Conservation (phyloP, 2,329 filamentous ascomycete genomes). For the Aspergillus viridinutans region DNA sequence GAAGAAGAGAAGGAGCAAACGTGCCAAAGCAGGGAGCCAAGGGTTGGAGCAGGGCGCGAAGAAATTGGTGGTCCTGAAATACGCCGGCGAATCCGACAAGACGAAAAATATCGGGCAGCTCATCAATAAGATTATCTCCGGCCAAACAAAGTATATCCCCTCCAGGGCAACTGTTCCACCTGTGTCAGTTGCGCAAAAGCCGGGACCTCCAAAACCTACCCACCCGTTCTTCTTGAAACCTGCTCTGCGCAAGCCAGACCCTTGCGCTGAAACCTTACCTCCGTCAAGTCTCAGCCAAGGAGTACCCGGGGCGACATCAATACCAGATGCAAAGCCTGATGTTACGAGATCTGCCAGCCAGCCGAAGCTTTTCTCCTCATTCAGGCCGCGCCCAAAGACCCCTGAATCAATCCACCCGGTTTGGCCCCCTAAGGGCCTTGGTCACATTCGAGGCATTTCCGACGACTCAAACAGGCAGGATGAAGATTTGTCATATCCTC, state of each 20-base stretch:
- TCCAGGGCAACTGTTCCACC: constrained; percentile 15
- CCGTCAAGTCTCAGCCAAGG: background rate
- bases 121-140: constrained; percentile 60
- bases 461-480: background rate
- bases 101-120: constrained; percentile 52
- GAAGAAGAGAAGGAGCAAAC: constrained; percentile 22
- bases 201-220: constrained; percentile 43
- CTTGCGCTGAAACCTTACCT: background rate
- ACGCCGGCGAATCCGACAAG: constrained; percentile 49
- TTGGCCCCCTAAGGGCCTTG: constrained; percentile 36
- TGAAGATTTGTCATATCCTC: background rate
- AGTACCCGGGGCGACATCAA: background rate
- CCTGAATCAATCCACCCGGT: constrained; percentile 32
- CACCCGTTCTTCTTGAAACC: constrained; percentile 70
- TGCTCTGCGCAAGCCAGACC: constrained; percentile 24
- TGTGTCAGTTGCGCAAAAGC: constrained; percentile 18
- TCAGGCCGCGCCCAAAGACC: constrained; percentile 24
- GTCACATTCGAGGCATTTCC: constrained; percentile 49
- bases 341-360: background rate
- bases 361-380: constrained; percentile 9
- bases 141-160: constrained; percentile 27
- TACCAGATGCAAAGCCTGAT: background rate
- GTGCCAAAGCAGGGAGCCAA: constrained; percentile 31
- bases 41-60: constrained; percentile 28
- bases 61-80: constrained; percentile 54